A percentile compares a stretch with the other conserved stretches of the same genome.
phyloP scores from a whole-genome alignment of 2,329 filamentous ascomycete species.

The Paraphoma chrysanthemicola region DNA sequence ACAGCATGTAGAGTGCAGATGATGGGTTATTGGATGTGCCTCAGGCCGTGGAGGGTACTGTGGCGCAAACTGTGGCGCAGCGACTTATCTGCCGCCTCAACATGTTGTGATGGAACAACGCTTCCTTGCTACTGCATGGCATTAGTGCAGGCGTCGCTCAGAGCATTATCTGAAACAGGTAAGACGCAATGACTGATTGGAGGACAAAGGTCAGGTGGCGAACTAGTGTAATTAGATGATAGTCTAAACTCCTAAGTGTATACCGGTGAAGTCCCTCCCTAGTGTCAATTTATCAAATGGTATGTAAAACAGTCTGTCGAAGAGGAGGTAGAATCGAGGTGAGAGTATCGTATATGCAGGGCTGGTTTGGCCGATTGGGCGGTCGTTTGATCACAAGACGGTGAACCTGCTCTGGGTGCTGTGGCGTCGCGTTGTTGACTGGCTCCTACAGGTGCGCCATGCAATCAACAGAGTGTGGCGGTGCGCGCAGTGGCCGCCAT shows the following conservation, averaged over 20 bases:
- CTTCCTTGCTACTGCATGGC: neutral
- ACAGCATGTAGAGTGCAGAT: neutral
- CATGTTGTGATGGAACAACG: neutral
- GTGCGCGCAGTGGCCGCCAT: neutral
- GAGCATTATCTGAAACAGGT: neutral
- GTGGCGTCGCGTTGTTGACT: neutral
- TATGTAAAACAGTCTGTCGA: neutral
- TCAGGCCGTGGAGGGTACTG: neutral
- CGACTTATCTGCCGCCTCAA: neutral
- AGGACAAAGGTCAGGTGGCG: neutral
- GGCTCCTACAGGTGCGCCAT: neutral
- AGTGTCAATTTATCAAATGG: slow-evolving; percentile 1
- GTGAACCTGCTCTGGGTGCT: neutral
- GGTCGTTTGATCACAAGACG: neutral
- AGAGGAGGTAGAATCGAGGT: neutral
- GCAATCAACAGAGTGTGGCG: neutral
- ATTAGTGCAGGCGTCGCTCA: neutral
- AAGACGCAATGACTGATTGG: neutral
- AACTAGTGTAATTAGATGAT: neutral
- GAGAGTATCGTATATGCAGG: neutral
- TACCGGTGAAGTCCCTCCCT: slow-evolving; percentile 1
- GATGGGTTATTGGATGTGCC: too few species aligned
- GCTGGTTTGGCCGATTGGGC: neutral
- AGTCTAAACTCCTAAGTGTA: slow-evolving; percentile 2
- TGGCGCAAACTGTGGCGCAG: neutral